Base-by-base conservation (phyloP, 1,139 yeast species). In the Hyphopichia buzzinii region DNA sequence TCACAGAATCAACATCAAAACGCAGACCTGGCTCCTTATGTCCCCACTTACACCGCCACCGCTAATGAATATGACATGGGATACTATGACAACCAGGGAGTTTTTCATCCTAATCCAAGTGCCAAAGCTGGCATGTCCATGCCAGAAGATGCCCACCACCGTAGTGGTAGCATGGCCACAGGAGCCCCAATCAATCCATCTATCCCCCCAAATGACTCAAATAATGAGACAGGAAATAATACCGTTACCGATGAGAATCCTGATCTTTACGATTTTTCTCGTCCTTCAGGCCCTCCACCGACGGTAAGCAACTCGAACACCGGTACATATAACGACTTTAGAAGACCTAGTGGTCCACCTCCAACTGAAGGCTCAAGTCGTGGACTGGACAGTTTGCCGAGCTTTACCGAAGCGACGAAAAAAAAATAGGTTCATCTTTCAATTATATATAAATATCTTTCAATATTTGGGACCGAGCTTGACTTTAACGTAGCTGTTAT, bases 61-160 rank as follows among this genome's bases (percentile, higher is more conserved):
- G 79, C 84, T 1, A 79, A 77, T 43, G 86, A 80, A 24, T 71
- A 75, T 35, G 96, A 88, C 53, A 77, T 84, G 56, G 96, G 96
- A 0, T 84, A 77, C 56, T 89, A 87, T 52, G 96, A 87, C 58
- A 64, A 64, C 26, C 62, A 72, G 31, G 96, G 96, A 2, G 73
- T 57, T 14, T 77, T 74, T 42, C 73, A 58, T 45, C 64, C 68
- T 5, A 70, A 61, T 36, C 63, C 64, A 3, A 57, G 55, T 39
- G 58, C 60, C 2, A 56, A 58, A 35, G 37, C 50, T 1, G 39
- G 22, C 47, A 10, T 17, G 43, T 6, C 48, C 42, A 25, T 54
- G 51, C 56, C 56, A 1, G 47, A 44, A 31, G 33, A 36, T 21
- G 52, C 50, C 6, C 64, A 61, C 35, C 46, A 39, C 12, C 42